Conservation (phyloP, 345 rosid species). For the Xanthoceras sorbifolium region DNA sequence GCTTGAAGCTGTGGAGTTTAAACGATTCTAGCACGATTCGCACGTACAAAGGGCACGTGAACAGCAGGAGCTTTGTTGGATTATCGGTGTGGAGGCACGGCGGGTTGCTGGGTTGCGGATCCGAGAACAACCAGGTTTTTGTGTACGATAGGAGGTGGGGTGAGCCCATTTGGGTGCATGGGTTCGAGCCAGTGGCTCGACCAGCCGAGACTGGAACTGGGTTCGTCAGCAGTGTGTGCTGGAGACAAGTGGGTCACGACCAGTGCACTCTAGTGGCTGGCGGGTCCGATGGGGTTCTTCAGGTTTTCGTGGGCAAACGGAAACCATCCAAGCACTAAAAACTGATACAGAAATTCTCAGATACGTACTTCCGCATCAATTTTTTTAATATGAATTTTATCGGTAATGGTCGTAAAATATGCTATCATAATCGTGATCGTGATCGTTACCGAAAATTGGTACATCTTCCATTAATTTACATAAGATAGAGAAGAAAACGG, state of each 20-base stretch:
- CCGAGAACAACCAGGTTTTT: slow-evolving; percentile 70
- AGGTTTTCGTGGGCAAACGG: slow-evolving; percentile 53
- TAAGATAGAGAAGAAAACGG: no score
- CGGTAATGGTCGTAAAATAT: no score
- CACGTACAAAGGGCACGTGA: slow-evolving; percentile 70
- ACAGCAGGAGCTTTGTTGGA: slow-evolving; percentile 74
- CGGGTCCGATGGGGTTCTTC: slow-evolving; percentile 77
- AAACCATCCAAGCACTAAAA: slow-evolving; percentile 2
- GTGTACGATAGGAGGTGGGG: slow-evolving; percentile 84
- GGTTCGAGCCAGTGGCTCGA: slow-evolving; percentile 37
- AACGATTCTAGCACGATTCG: slow-evolving; percentile 36
- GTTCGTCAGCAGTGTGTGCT: slow-evolving; percentile 81
- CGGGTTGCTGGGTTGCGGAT: slow-evolving; percentile 78
- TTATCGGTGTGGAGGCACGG: slow-evolving; percentile 75
- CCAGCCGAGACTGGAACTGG: slow-evolving; percentile 24
- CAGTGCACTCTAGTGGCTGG: slow-evolving; percentile 70
- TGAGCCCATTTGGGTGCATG: slow-evolving; percentile 71
- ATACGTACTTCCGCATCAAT: no score
- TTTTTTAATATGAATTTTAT: no score
- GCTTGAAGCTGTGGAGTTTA: slow-evolving; percentile 67
- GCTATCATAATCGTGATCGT: no score
- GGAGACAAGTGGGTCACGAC: slow-evolving; percentile 72
- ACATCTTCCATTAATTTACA: no score
- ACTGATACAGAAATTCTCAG: background rate
- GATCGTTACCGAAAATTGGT: no score